A percentile compares a stretch with the other conserved stretches of the same genome.
These are phyloP conservation scores for Verticillium dahliae DNA, from an alignment of 2,329 filamentous ascomycete genomes.

Conservation along the genomic window DNA sequence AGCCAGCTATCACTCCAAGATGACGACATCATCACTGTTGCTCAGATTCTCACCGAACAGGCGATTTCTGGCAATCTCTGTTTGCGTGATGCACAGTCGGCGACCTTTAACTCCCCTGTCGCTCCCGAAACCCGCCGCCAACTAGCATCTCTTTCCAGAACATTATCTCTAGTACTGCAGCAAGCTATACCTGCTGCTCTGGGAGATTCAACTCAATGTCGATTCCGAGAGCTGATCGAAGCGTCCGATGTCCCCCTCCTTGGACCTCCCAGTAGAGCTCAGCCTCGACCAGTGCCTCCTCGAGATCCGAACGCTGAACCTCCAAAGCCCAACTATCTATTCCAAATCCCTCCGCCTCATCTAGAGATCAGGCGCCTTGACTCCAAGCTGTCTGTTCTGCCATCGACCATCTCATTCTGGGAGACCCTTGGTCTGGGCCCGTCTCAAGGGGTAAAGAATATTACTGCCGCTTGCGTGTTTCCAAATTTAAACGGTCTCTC, in stretches of 20 bases:
- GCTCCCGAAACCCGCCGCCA: conserved; percentile 30
- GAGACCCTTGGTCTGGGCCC: conserved; percentile 72
- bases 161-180: conserved; percentile 41
- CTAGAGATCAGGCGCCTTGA: conserved; percentile 67
- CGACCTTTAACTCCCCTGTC: conserved; percentile 11
- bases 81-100: conserved; percentile 7
- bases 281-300: conserved; percentile 38
- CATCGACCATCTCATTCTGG: conserved; percentile 73
- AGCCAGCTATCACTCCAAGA: conserved; percentile 41
- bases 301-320: conserved; percentile 36
- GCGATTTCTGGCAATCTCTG: conserved; percentile 42
- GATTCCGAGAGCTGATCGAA: conserved; percentile 8
- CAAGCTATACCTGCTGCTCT: conserved; percentile 38
- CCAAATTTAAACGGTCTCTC: conserved; percentile 58
- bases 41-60: conserved; percentile 67
- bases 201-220: conserved; percentile 18
- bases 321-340: conserved; percentile 45
- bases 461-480: conserved; percentile 64
- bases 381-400: conserved; percentile 63
- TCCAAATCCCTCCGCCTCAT: conserved; percentile 61
- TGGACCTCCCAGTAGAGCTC: conserved; percentile 44
- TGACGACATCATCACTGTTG: conserved; percentile 58
- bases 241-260: conserved; percentile 30
- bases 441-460: conserved; percentile 62
- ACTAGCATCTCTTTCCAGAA: conserved; percentile 34